A percentile compares a stretch with the other conserved stretches of the same genome.
Evolutionary conservation across 2,329 filamentous ascomycete species (phyloP).

Genomic region (Cyphellophora europaea): DNA sequence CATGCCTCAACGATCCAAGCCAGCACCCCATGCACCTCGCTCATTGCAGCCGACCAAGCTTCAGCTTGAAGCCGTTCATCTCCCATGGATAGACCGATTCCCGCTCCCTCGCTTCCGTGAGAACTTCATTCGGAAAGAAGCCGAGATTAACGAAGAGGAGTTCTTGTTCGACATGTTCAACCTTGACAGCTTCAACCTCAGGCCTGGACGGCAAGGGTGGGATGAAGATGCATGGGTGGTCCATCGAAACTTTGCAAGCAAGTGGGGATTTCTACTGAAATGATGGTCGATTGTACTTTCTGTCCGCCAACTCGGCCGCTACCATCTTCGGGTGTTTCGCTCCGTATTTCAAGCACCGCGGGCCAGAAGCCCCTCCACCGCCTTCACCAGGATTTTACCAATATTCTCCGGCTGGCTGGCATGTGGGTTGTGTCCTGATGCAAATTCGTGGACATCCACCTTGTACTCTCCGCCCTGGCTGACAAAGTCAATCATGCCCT

Average conservation of each 20-base stretch:
- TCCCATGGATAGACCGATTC: slow-evolving; percentile 30
- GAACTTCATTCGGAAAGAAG: slow-evolving; percentile 22
- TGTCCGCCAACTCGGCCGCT: too few relatives aligned
- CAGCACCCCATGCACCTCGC: slow-evolving; percentile 12
- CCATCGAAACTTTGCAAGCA: slow-evolving; percentile 22
- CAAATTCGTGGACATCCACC: slow-evolving; percentile 24
- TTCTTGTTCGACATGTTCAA: slow-evolving; percentile 26
- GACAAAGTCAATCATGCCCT: slow-evolving; percentile 22
- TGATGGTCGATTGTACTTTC: too few relatives aligned
- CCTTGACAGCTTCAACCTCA: slow-evolving; percentile 24
- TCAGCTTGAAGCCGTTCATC: slow-evolving; percentile 26
- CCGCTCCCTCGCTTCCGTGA: slow-evolving; percentile 31
- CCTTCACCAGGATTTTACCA: slow-evolving; percentile 9
- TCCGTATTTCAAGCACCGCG: too few relatives aligned
- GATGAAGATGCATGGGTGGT: slow-evolving; percentile 27
- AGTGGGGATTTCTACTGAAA: slow-evolving; percentile 26
- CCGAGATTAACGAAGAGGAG: slow-evolving; percentile 27
- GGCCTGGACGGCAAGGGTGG: slow-evolving; percentile 20
- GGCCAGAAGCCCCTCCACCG: too few relatives aligned
- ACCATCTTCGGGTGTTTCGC: too few relatives aligned
- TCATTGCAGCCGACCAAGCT: slow-evolving; percentile 25
- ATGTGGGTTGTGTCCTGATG: slow-evolving; percentile 23
- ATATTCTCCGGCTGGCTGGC: slow-evolving; percentile 17
- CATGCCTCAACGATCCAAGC: neutral
- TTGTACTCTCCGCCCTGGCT: slow-evolving; percentile 22